phyloP scores from a whole-genome alignment of 176 grass and related monocot genomes.

The Lolium rigidum region DNA sequence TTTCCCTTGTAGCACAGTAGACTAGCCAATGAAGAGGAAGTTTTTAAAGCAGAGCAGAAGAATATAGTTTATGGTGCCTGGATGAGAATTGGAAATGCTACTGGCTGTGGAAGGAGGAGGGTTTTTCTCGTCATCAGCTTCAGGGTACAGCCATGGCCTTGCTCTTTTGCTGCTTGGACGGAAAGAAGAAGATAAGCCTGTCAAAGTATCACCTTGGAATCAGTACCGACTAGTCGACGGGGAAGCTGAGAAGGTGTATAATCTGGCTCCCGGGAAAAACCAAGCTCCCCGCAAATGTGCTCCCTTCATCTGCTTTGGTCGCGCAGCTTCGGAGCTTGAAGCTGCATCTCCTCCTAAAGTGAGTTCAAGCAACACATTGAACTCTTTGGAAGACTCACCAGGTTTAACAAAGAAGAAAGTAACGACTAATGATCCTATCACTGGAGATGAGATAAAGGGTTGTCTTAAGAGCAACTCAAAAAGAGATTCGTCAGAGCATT shows the following conservation, averaged over 20 bases:
- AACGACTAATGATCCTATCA: conserved; percentile 31
- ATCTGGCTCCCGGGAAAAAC: conserved; percentile 65
- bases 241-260: conserved; percentile 54
- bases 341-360: conserved; percentile 55
- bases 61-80: conserved; percentile 59
- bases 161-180: conserved; percentile 85
- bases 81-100: conserved; percentile 91
- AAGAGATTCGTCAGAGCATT: conserved; percentile 71
- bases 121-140: conserved; percentile 98
- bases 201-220: conserved; percentile 74
- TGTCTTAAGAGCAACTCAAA: conserved; percentile 88
- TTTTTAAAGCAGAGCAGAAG: conserved; percentile 22
- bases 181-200: conserved; percentile 82
- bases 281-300: conserved; percentile 59
- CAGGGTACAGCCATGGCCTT: conserved; percentile 90
- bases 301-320: conserved; percentile 83
- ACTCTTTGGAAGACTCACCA: conserved; percentile 48
- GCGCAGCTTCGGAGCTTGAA: conserved; percentile 56
- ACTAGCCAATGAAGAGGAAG: conserved; percentile 35
- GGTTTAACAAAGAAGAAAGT: conserved; percentile 46
- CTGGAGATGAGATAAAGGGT: conserved; percentile 55
- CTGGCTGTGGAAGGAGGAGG: conserved; percentile 98
- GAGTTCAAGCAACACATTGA: conserved; percentile 32
- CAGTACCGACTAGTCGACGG: conserved; percentile 76
- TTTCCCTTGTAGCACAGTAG: conserved; percentile 26